Percentiles rank a stretch among this genome's conserved stretches.
phyloP scores from a whole-genome alignment of 1,284 basidiomycete genomes.

The Omphalotus olearius region DNA sequence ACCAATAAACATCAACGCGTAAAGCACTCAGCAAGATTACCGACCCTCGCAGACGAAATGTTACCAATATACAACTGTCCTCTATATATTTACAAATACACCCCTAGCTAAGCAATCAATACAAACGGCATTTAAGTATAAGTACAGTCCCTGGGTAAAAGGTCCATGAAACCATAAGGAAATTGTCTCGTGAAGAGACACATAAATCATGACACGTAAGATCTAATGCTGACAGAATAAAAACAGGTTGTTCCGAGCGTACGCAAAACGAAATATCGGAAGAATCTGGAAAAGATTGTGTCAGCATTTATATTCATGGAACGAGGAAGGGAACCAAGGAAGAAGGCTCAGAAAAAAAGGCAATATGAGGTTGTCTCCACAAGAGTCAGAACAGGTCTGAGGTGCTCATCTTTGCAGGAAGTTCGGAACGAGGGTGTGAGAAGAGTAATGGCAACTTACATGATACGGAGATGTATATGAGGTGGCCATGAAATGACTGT shows the following conservation, averaged over 20 bases:
- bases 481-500: background rate
- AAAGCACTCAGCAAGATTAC: too few species aligned
- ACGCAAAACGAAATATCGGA: background rate
- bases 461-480: background rate
- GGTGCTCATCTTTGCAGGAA: slow-evolving; percentile 25
- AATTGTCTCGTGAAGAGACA: background rate
- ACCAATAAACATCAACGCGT: too few species aligned
- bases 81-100: too few species aligned
- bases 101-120: too few species aligned
- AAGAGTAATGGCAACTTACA: slow-evolving; percentile 1
- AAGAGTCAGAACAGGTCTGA: slow-evolving; percentile 41
- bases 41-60: too few species aligned
- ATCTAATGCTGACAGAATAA: background rate
- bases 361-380: slow-evolving; percentile 38
- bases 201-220: background rate
- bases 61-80: too few species aligned
- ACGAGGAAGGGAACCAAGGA: background rate
- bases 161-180: too few species aligned
- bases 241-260: background rate
- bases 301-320: background rate
- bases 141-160: too few species aligned
- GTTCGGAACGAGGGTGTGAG: background rate
- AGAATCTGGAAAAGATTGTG: background rate
- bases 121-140: too few species aligned
- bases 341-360: slow-evolving; percentile 27